phyloP scores from a whole-genome alignment of 2,329 filamentous ascomycete genomes.

The Parastagonospora nodorum region DNA sequence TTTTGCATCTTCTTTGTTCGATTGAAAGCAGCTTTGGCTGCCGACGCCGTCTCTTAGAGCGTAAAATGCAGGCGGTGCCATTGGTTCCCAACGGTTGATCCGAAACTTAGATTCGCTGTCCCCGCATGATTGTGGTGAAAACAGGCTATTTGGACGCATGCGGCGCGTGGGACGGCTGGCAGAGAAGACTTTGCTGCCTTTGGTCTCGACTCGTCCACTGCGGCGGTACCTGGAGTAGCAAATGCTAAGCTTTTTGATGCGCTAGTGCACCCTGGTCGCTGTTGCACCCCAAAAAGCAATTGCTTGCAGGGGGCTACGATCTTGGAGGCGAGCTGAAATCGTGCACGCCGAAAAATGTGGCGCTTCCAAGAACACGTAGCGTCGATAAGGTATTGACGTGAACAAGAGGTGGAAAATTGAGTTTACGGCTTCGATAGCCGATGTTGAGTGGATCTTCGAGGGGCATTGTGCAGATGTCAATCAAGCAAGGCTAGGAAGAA shows the following conservation, averaged over 20 bases:
- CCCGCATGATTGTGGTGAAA: background rate
- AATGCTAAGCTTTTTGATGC: conserved; percentile 1
- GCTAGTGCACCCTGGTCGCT: background rate
- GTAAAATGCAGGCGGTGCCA: too few species aligned
- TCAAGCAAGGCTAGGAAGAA: background rate
- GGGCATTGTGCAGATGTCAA: background rate
- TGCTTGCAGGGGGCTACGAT: background rate
- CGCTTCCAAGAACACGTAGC: background rate
- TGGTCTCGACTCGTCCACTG: background rate
- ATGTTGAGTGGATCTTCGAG: background rate
- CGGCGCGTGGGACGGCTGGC: background rate
- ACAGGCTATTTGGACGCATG: background rate
- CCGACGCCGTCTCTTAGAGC: too few species aligned
- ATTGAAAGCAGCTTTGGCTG: too few species aligned
- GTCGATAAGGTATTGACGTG: too few species aligned
- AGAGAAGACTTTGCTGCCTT: too few species aligned
- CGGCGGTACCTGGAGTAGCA: background rate
- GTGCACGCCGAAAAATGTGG: conserved; percentile 3
- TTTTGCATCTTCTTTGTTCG: too few species aligned
- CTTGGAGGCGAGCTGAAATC: background rate
- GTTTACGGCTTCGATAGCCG: too few species aligned
- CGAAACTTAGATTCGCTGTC: too few species aligned
- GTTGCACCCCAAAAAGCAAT: conserved; percentile 1
- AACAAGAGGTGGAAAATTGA: too few species aligned
- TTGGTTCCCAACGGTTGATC: too few species aligned